phyloP scores from a whole-genome alignment of 2,329 filamentous ascomycete species.

The Esteya vermicola region DNA sequence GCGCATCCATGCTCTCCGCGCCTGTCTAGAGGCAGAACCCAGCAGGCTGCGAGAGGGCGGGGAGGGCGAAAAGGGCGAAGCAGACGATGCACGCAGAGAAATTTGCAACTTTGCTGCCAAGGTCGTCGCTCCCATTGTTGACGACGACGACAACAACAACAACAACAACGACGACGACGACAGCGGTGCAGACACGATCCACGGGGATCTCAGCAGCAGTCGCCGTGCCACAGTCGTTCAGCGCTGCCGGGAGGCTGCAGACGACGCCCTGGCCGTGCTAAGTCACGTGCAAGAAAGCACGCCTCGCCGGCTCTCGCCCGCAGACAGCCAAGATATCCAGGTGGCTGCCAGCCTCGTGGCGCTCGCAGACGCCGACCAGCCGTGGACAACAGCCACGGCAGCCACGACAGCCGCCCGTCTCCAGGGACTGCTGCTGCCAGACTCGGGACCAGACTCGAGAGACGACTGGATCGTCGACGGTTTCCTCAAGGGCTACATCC shows the following conservation, averaged over 20 bases:
- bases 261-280: conserved; percentile 10
- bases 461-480: conserved; percentile 32
- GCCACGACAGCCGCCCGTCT: conserved; percentile 18
- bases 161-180: neutral
- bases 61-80: neutral
- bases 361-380: conserved; percentile 15
- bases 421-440: conserved; percentile 17
- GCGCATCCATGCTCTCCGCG: conserved; percentile 2
- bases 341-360: conserved; percentile 19
- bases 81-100: neutral
- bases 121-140: conserved; percentile 6
- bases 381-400: conserved; percentile 17
- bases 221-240: neutral
- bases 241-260: conserved; percentile 7
- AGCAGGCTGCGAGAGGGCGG: neutral
- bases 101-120: conserved; percentile 6
- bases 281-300: neutral
- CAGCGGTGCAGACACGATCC: too few species aligned
- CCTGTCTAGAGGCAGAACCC: conserved; percentile 2
- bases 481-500: conserved; percentile 49
- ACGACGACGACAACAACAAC: neutral
- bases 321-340: conserved; percentile 7
- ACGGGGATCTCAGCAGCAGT: neutral
- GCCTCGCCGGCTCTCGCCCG: neutral
- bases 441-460: neutral